Evolutionary conservation across 768 basidiomycete species (phyloP), one percentile per base, ranked within the genome.

Genomic region (Tricholoma matsutake): DNA sequence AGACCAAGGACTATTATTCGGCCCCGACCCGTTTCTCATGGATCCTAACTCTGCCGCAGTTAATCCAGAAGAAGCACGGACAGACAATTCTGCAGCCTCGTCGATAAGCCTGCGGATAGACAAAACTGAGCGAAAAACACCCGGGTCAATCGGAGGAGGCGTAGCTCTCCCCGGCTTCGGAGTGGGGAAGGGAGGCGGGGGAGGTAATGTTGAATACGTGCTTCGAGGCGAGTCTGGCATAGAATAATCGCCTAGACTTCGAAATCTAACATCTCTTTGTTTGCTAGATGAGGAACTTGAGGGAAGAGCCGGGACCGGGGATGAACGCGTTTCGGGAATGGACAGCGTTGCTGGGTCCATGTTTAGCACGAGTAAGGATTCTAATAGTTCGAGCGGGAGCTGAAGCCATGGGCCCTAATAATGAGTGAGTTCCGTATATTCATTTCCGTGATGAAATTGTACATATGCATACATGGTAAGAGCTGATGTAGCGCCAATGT

Each of bases 401-500:
- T 94, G 91, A 16, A 95, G 83, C 94, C 94, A 96, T 8, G 92
- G 92, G 13, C 94, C 94, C 93, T 96, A 69, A 41, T 55, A 65
- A 62, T 63, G 53, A 51, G 59, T 68, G 56, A 68, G 66, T 35
- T 61, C 35, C 18, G 59, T 61, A 41, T 67, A 55, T 51, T 39
- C 43, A 20, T 64, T 54, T 57, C 35, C 18, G 54, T 25, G 59
- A 32, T 51, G 28, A 34, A 28, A 54, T 60, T 35, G 58, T 52
- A 86, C 88, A 61, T 76, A 92, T 52, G 86, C 88, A 61, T 76
- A 92, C 92, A 72, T 93, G 91, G 72, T 91, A 94, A 22, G 92
- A 92, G 74, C 90, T 92, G 75, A 95, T 94, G 68, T 94, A 94
- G 29, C 87, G 85, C 94, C 93, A 94, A 68, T 96, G 94, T 73